A percentile compares a stretch with the other conserved stretches of the same genome.
Evolutionary conservation across 1,284 basidiomycete genomes (phyloP).

Genomic region (Fomitopsis betulina): DNA sequence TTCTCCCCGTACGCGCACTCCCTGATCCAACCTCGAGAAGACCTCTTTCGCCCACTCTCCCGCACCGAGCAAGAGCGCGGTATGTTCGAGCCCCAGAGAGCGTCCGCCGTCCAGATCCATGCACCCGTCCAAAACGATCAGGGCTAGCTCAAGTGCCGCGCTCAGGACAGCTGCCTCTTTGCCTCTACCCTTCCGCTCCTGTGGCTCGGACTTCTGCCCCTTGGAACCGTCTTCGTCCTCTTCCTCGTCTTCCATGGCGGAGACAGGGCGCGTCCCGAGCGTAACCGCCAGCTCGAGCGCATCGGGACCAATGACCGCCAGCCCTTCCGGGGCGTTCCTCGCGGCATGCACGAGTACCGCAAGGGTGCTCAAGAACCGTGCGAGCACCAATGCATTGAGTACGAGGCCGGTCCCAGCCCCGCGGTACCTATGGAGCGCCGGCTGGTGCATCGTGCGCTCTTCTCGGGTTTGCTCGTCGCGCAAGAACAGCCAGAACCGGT

Average conservation of each 20-base stretch:
- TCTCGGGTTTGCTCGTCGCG: slow-evolving; percentile 77
- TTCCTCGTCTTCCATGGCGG: slow-evolving; percentile 40
- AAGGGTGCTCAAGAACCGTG: slow-evolving; percentile 73
- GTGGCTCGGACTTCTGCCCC: slow-evolving; percentile 5
- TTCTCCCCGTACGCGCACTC: slow-evolving; percentile 54
- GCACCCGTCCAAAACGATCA: slow-evolving; percentile 74
- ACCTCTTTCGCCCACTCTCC: slow-evolving; percentile 80
- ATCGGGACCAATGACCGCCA: slow-evolving; percentile 76
- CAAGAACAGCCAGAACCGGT: slow-evolving; percentile 88
- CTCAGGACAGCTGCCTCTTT: slow-evolving; percentile 71
- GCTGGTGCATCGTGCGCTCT: slow-evolving; percentile 50
- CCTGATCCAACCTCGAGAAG: slow-evolving; percentile 64
- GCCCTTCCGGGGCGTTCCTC: slow-evolving; percentile 75
- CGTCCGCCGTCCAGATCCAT: slow-evolving; percentile 75
- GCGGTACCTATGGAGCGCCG: slow-evolving; percentile 50
- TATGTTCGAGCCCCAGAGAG: slow-evolving; percentile 71
- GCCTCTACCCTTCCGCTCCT: slow-evolving; percentile 20
- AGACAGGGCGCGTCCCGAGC: slow-evolving; percentile 65
- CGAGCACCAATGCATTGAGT: slow-evolving; percentile 70
- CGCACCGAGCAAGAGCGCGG: slow-evolving; percentile 62
- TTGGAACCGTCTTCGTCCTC: slow-evolving; percentile 32
- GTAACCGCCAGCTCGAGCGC: slow-evolving; percentile 79
- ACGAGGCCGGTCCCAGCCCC: slow-evolving; percentile 79
- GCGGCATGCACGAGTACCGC: slow-evolving; percentile 81
- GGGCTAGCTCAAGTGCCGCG: slow-evolving; percentile 70